Evolutionary conservation across 2,329 filamentous ascomycete species (phyloP).

Genomic region (Botrytis elliptica): DNA sequence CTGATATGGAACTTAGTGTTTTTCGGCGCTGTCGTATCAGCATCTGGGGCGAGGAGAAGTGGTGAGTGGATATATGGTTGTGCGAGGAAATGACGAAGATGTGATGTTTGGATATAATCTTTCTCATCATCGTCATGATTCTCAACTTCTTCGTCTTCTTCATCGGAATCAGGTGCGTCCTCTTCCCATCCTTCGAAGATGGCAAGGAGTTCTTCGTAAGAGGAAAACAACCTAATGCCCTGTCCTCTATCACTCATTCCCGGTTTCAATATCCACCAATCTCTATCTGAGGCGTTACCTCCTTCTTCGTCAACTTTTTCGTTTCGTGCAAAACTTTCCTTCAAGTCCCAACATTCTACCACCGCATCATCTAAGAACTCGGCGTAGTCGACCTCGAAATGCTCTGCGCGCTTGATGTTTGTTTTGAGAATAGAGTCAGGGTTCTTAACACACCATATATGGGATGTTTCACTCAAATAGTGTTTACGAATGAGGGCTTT

Average conservation of each 20-base stretch:
- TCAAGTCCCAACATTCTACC: conserved; percentile 83
- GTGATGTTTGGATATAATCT: conserved; percentile 72
- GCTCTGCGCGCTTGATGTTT: conserved; percentile 75
- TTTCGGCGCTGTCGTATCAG: conserved; percentile 41
- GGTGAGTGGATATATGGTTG: conserved; percentile 94
- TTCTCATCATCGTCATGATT: conserved; percentile 51
- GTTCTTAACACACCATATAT: conserved; percentile 83
- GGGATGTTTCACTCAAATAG: conserved; percentile 79
- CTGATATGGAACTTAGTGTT: conserved; percentile 91
- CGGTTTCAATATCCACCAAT: conserved; percentile 99
- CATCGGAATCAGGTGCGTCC: conserved; percentile 62
- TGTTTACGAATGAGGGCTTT: conserved; percentile 97
- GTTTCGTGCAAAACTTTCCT: conserved; percentile 74
- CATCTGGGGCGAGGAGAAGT: conserved; percentile 55
- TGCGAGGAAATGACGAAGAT: conserved; percentile 92
- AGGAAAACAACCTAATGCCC: conserved; percentile 86
- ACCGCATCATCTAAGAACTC: conserved; percentile 95
- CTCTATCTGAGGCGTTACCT: conserved; percentile 45
- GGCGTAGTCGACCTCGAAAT: conserved; percentile 93
- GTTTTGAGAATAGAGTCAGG: conserved; percentile 65
- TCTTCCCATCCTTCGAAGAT: conserved; percentile 94
- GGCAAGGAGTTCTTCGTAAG: conserved; percentile 74
- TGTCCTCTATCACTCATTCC: conserved; percentile 97
- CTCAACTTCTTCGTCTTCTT: conserved; percentile 48
- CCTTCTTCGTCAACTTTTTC: conserved; percentile 57